Evolutionary conservation across 2,329 filamentous ascomycete species (phyloP), one percentile per base, ranked within the genome.

Genomic region (Dothideomycetes sp.): DNA sequence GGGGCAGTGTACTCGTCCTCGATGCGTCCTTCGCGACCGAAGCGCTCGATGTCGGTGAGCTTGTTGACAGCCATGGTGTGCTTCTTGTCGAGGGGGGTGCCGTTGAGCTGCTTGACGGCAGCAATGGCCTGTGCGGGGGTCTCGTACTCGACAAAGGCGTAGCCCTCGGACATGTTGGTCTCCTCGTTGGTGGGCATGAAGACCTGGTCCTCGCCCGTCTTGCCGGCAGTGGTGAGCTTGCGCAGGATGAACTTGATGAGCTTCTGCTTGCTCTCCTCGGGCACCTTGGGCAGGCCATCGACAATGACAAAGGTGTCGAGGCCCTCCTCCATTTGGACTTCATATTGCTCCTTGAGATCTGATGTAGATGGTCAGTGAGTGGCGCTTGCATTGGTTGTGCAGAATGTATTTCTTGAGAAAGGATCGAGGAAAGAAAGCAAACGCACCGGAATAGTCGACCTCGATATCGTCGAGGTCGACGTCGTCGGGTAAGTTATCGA

Each of bases 61-160:
- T 98, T 98, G 78, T 98, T 98, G 53, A 98, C 88, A 48, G 81
- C 76, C 53, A 98, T 77, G 38, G 77, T 94, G 73, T 98, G 88
- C 69, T 81, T 95, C 76, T 93, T 96, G 70, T 98, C 91, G 55
- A 98, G 82, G 33, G 89, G 77, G 4, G 83, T 79, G 54, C 78
- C 77, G 63, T 98, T 80, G 44, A 98, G 81, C 55, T 84, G 78
- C 62, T 94, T 88, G 52, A 88, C 85, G 41, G 89, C 91, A 39
- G 84, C 84, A 41, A 84, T 73, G 19, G 91, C 91, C 69, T 96
- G 88, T 57, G 82, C 85, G 42, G 91, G 73, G 10, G 87, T 87
- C 47, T 86, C 82, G 65, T 89, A 98, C 63, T 98, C 91, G 54
- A 98, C 87, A 59, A 98, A 98, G 43, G 91, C 91, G 58, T 93